Evolutionary conservation across 768 basidiomycete genomes (phyloP), one percentile per base, ranked within the genome.

Genomic region (Lactarius sp.): DNA sequence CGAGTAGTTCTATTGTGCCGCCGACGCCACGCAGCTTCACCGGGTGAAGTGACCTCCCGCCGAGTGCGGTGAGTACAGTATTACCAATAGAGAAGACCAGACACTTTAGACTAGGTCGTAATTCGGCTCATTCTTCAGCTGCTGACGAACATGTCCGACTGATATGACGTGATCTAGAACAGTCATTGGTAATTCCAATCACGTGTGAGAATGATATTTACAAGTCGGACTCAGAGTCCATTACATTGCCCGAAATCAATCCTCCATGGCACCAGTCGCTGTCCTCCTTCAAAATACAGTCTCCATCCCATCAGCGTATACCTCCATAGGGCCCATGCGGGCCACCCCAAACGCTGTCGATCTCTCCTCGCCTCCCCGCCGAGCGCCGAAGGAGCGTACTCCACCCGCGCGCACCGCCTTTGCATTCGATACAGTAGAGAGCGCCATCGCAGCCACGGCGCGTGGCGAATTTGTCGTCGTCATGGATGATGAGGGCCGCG

Each of bases 401-500:
- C 61, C 51, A 1, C 67, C 70, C 0, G 37, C 31, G 3, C 74
- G 80, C 18, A 65, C 72, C 0, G 51, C 63, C 13, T 91, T 90
- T 70, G 70, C 81, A 0, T 95, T 98, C 69, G 94, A 98, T 70
- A 62, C 84, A 0, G 84, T 98, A 66, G 85, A 90, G 63, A 87
- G 85, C 16, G 92, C 95, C 0, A 74, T 98, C 33, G 81, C 74
- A 6, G 89, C 90, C 3, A 90, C 94, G 71, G 78, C 77, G 2
- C 79, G 79, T 4, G 95, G 95, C 1, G 92, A 96, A 71, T 94
- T 98, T 68, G 80, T 99, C 59, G 91, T 99, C 1, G 97, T 98
- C 6, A 94, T 98, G 89, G 97, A 99, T 73, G 96, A 98, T 75
- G 92, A 97, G 75, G 80, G 81, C 67, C 80, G 97, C 64, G 97